Percentiles rank a stretch among this genome's conserved stretches.
Evolutionary conservation across 805 yeast species (phyloP).

Genomic region (Metschnikowia reukaufii): DNA sequence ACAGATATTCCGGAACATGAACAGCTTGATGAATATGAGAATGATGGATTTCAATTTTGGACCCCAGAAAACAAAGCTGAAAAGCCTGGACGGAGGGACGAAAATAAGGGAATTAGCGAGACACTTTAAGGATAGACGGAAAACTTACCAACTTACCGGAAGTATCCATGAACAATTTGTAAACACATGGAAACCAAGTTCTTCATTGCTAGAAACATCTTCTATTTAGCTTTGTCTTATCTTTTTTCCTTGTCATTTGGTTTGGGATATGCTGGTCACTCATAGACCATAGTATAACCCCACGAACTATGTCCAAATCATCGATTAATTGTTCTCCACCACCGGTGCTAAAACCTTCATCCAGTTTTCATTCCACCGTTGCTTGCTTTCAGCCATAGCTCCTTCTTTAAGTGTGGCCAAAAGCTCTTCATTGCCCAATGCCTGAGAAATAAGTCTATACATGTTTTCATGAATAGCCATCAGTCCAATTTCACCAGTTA

Average conservation of each 20-base stretch:
- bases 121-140: neutral
- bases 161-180: too few species aligned
- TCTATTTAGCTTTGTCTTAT: too few species aligned
- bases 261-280: too few species aligned
- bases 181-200: too few species aligned
- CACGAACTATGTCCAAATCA: too few species aligned
- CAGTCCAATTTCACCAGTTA: constrained; percentile 13
- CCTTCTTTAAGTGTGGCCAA: constrained; percentile 54
- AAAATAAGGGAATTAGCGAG: constrained; percentile 21
- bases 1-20: constrained; percentile 54
- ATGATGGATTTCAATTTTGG: constrained; percentile 53
- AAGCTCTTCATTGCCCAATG: constrained; percentile 31
- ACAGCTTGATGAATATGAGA: constrained; percentile 40
- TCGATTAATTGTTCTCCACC: constrained; percentile 18
- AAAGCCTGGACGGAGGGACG: constrained; percentile 29
- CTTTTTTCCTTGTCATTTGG: too few species aligned
- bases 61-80: constrained; percentile 27
- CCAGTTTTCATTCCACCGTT: constrained; percentile 83
- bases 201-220: too few species aligned
- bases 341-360: constrained; percentile 35
- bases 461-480: constrained; percentile 24
- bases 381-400: constrained; percentile 67
- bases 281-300: too few species aligned
- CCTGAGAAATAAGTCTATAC: constrained; percentile 24
- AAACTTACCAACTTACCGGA: too few species aligned